phyloP scores from a whole-genome alignment of 2,329 filamentous ascomycete species.

The Hymenoscyphus fructigenus region DNA sequence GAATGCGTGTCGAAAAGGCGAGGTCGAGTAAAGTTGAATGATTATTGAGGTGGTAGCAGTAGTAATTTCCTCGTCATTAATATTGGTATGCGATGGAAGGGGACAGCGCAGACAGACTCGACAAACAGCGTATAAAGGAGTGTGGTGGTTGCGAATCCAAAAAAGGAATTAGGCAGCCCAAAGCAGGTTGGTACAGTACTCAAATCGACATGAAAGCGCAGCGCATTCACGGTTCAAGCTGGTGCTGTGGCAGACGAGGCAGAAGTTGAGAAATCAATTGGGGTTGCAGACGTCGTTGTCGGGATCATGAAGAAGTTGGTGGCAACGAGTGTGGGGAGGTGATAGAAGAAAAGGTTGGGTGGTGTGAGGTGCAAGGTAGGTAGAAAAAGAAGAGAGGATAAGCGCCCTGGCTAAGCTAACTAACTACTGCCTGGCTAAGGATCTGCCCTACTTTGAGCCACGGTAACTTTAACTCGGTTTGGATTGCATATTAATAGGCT shows the following conservation, averaged over 20 bases:
- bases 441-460: too few species aligned
- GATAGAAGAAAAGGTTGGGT: not conserved
- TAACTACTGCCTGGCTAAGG: too few species aligned
- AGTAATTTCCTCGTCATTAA: not conserved
- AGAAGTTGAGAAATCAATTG: not conserved
- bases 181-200: not conserved
- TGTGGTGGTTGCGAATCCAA: slow-evolving; percentile 9
- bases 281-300: not conserved
- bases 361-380: not conserved
- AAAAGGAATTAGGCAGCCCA: not conserved
- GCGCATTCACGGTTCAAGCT: not conserved
- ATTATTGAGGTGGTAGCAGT: not conserved
- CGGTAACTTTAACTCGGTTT: too few species aligned
- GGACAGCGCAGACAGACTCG: not conserved
- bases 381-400: not conserved
- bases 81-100: not conserved
- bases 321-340: not conserved
- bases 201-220: not conserved
- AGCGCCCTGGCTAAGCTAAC: too few species aligned
- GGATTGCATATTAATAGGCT: too few species aligned
- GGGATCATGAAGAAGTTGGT: not conserved
- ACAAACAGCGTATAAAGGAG: slow-evolving; percentile 6
- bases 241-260: not conserved
- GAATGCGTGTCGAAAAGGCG: not conserved
- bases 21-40: not conserved